A percentile compares a stretch with the other conserved stretches of the same genome.
Conservation (phyloP, 768 basidiomycete genomes). For the Tylopilus sp. region DNA sequence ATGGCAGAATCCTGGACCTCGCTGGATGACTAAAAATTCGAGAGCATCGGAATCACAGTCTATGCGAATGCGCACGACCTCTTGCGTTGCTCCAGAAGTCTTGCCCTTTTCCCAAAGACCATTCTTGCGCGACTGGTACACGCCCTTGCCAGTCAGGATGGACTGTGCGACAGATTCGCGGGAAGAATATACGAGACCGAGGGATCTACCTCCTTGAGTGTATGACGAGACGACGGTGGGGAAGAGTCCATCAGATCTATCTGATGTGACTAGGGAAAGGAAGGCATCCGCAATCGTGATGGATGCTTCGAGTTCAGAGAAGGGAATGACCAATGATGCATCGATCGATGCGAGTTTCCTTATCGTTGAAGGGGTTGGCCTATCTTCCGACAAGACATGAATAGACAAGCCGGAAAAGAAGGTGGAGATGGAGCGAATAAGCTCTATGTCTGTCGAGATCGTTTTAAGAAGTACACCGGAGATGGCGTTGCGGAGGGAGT, state of each 20-base stretch:
- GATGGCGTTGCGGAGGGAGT: conserved; percentile 67
- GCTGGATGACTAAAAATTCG: conserved; percentile 86
- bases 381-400: conserved; percentile 52
- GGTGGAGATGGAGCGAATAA: conserved; percentile 71
- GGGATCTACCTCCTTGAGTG: conserved; percentile 61
- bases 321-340: conserved; percentile 69
- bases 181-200: conserved; percentile 97
- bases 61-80: conserved; percentile 72
- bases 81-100: conserved; percentile 91
- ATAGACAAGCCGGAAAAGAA: conserved; percentile 67
- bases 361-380: conserved; percentile 59
- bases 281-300: conserved; percentile 84
- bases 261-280: conserved; percentile 76
- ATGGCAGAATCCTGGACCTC: conserved; percentile 93
- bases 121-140: conserved; percentile 95
- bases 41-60: conserved; percentile 95
- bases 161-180: conserved; percentile 79
- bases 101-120: conserved; percentile 97
- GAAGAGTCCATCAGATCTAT: conserved; percentile 89
- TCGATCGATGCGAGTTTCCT: conserved; percentile 55
- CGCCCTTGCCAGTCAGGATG: conserved; percentile 84
- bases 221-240: conserved; percentile 85
- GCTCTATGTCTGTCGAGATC: conserved; percentile 65
- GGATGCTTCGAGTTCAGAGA: conserved; percentile 56
- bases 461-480: conserved; percentile 82